Conservation (phyloP, 2,329 filamentous ascomycete species). For the Colletotrichum somersetense region DNA sequence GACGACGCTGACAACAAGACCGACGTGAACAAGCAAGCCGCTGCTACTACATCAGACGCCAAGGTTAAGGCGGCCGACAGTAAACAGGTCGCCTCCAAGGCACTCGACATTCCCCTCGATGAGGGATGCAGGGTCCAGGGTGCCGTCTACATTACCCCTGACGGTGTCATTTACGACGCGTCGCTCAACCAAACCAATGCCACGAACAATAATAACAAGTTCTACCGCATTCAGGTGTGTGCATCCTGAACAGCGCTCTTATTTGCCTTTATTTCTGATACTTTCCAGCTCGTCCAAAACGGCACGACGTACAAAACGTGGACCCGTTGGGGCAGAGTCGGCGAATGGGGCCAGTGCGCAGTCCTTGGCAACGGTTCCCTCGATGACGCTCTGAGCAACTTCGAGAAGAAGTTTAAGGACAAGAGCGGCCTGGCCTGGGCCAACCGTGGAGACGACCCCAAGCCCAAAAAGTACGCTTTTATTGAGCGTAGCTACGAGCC, state of each 20-base stretch:
- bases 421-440: conserved; percentile 71
- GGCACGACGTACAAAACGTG: conserved; percentile 67
- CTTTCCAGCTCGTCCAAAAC: conserved; percentile 34
- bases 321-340: conserved; percentile 87
- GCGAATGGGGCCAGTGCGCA: conserved; percentile 66
- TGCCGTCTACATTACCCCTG: conserved; percentile 74
- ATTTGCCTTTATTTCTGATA: conserved; percentile 16
- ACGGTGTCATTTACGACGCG: conserved; percentile 80
- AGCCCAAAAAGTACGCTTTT: conserved; percentile 80
- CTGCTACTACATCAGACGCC: conserved; percentile 50
- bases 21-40: conserved; percentile 49
- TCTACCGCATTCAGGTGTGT: conserved; percentile 78
- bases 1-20: conserved; percentile 45
- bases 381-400: conserved; percentile 60
- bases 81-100: conserved; percentile 58
- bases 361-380: conserved; percentile 58
- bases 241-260: conserved; percentile 8
- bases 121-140: conserved; percentile 55
- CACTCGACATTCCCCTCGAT: conserved; percentile 64
- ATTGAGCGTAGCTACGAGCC: conserved; percentile 82
- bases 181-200: conserved; percentile 84
- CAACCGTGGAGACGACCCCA: conserved; percentile 67
- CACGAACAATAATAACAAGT: conserved; percentile 82
- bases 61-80: neutral
- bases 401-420: conserved; percentile 72